Evolutionary conservation across 306 rosid species (phyloP).

Genomic region (Vigna unguiculata): DNA sequence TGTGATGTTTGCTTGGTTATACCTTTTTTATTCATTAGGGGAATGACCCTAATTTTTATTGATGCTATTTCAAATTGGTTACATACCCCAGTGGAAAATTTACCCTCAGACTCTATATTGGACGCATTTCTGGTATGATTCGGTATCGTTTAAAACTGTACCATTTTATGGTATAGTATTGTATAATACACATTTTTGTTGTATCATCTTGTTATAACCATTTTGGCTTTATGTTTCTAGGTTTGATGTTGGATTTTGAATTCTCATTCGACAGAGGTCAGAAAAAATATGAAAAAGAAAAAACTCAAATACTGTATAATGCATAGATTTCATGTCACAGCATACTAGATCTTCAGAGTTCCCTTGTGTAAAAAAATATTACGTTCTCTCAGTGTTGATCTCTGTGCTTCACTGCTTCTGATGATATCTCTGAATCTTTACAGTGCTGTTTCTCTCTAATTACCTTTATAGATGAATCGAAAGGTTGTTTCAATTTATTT

Average conservation of each 20-base stretch:
- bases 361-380: not conserved
- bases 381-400: not conserved
- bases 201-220: not conserved
- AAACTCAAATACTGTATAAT: not conserved
- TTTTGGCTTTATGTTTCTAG: not conserved
- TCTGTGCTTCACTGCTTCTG: not conserved
- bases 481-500: not conserved
- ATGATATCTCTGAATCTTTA: not conserved
- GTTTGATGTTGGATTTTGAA: not conserved
- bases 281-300: not conserved
- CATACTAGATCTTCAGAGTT: not conserved
- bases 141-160: constrained; percentile 20
- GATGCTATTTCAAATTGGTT: constrained; percentile 9
- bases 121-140: constrained; percentile 21
- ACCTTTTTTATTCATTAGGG: not conserved
- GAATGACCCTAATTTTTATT: not conserved
- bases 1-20: constrained; percentile 13
- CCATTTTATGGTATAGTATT: not conserved
- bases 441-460: not conserved
- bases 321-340: not conserved
- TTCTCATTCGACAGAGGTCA: not conserved
- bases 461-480: not conserved
- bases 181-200: not conserved
- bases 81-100: not conserved
- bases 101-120: not conserved